A percentile compares a stretch with the other conserved stretches of the same genome.
These are phyloP conservation scores for Dalechampia spathulata DNA, from an alignment of 441 rosid genomes.

Conservation along the genomic window DNA sequence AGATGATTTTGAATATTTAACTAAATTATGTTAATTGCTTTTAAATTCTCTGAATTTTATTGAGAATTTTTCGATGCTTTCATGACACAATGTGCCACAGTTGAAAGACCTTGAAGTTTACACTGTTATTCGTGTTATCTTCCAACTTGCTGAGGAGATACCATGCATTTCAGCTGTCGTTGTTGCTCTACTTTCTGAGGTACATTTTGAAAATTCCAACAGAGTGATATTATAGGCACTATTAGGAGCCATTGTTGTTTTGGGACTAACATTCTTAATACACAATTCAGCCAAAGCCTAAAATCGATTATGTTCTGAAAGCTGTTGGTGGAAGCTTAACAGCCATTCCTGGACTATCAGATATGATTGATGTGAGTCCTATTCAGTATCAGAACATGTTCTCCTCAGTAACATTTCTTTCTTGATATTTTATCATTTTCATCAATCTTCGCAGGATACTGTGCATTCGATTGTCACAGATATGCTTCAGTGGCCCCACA, in stretches of 20 bases:
- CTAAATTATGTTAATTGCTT: constrained; percentile 1
- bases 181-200: constrained; percentile 91
- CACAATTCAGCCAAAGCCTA: constrained; percentile 80
- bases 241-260: constrained; percentile 1
- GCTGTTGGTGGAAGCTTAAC: constrained; percentile 98
- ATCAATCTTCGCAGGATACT: constrained; percentile 43
- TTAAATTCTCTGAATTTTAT: neutral
- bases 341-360: constrained; percentile 89
- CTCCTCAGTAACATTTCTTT: neutral
- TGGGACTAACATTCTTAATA: constrained; percentile 20
- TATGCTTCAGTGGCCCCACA: constrained; percentile 99
- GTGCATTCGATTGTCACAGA: constrained; percentile 75
- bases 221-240: neutral
- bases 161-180: constrained; percentile 98
- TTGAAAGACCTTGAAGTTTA: constrained; percentile 97
- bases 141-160: constrained; percentile 95
- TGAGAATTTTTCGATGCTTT: constrained; percentile 11
- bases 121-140: constrained; percentile 82
- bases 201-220: constrained; percentile 17
- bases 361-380: constrained; percentile 87
- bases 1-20: constrained; percentile 11
- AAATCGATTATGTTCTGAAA: constrained; percentile 83
- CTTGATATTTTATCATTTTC: neutral
- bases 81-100: constrained; percentile 39
- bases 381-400: neutral